phyloP scores from a whole-genome alignment of 1,284 basidiomycete genomes.

The Melampsora occidentalis region DNA sequence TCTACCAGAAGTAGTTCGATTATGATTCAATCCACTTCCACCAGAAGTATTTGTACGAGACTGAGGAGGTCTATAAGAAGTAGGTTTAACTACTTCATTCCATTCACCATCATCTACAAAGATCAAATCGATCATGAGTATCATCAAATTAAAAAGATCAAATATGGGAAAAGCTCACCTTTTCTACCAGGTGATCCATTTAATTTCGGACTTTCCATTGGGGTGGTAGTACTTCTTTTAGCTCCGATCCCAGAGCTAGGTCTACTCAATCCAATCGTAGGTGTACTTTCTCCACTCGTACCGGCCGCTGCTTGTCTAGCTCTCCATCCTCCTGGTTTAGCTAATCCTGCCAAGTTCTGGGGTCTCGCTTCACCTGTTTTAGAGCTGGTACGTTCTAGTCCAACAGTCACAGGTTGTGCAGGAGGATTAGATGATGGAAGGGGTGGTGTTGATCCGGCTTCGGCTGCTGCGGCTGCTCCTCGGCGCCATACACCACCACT shows the following conservation, averaged over 20 bases:
- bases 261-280: constrained; percentile 39
- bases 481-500: not conserved
- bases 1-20: constrained; percentile 24
- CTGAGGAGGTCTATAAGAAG: constrained; percentile 24
- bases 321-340: constrained; percentile 38
- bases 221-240: not conserved
- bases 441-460: not conserved
- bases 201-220: not conserved
- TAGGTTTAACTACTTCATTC: too few species aligned
- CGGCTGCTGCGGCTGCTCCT: not conserved
- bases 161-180: not conserved
- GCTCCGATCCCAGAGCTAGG: constrained; percentile 15
- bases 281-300: constrained; percentile 22
- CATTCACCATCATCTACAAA: not conserved
- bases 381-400: not conserved
- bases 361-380: not conserved
- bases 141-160: not conserved
- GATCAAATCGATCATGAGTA: not conserved
- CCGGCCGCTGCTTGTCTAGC: constrained; percentile 11
- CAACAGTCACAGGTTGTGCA: not conserved
- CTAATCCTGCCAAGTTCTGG: constrained; percentile 11
- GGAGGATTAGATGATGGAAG: not conserved
- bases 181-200: not conserved
- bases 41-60: constrained; percentile 10
- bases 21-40: constrained; percentile 4